phyloP scores from a whole-genome alignment of 345 rosid genomes.

The Eucalyptus rudis region DNA sequence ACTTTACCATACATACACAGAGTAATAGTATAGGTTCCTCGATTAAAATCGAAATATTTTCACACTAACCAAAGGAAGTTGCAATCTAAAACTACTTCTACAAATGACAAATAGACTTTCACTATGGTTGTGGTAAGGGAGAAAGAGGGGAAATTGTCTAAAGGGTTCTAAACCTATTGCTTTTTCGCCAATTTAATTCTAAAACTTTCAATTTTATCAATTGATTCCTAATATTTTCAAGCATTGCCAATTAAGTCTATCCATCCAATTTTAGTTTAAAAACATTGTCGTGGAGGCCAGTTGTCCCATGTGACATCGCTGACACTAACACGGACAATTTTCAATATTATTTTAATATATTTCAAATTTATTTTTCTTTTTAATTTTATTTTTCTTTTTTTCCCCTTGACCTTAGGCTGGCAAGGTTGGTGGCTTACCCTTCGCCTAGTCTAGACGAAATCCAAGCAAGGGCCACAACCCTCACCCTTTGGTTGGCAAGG shows the following conservation, averaged over 20 bases:
- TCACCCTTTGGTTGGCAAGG: no score
- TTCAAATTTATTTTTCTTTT: no score
- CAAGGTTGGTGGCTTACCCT: no score
- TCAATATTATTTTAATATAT: no score
- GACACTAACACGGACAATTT: rapidly evolving
- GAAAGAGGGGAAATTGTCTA: no score
- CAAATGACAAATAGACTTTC: not conserved
- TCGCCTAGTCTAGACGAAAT: no score
- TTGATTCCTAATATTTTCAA: rapidly evolving
- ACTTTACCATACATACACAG: not conserved
- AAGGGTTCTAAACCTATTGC: no score
- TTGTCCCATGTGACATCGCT: rapidly evolving
- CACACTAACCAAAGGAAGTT: not conserved
- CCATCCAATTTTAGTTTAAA: rapidly evolving
- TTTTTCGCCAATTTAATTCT: no score
- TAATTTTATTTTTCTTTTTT: rapidly evolving
- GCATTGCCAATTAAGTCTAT: no score
- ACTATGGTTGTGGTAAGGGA: not conserved
- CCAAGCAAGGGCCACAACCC: no score
- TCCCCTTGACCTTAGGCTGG: no score
- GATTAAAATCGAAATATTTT: not conserved
- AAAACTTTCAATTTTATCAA: no score
- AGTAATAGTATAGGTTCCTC: not conserved
- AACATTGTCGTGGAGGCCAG: rapidly evolving
- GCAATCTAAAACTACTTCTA: not conserved